These are phyloP conservation scores for Collybiopsis confluens DNA, from an alignment of 768 basidiomycete genomes.

Conservation along the genomic window DNA sequence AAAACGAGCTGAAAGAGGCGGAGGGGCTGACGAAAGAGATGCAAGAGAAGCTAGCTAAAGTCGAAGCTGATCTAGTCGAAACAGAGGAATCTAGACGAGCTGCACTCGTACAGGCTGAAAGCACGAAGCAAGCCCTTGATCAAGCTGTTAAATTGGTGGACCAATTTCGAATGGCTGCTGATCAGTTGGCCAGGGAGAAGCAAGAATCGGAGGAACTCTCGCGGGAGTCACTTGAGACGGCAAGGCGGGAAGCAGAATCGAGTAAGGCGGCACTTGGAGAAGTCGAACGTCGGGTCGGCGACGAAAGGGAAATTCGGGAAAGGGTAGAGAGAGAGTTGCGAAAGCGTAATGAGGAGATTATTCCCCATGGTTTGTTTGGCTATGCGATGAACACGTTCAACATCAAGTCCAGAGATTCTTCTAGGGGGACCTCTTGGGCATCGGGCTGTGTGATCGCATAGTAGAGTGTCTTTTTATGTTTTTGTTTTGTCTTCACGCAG, in stretches of 20 bases:
- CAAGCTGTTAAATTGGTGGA: neutral
- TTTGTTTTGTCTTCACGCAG: neutral
- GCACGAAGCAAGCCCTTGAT: neutral
- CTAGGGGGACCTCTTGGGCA: neutral
- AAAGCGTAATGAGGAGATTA: neutral
- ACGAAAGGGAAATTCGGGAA: slow-evolving; percentile 1
- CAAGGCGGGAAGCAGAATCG: neutral
- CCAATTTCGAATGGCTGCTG: neutral
- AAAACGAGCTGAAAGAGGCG: slow-evolving; percentile 1
- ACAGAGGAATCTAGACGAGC: neutral
- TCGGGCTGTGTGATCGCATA: slow-evolving; percentile 2
- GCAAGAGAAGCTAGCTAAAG: neutral
- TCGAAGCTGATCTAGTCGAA: neutral
- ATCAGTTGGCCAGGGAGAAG: slow-evolving; percentile 3
- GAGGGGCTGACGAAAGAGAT: neutral
- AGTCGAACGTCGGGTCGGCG: neutral
- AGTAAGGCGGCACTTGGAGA: slow-evolving; percentile 1
- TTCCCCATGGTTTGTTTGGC: slow-evolving; percentile 2
- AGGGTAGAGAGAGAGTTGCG: slow-evolving; percentile 3
- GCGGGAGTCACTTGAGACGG: neutral
- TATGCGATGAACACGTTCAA: slow-evolving; percentile 2
- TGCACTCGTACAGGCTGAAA: neutral
- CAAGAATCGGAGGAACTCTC: neutral
- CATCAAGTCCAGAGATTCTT: neutral
- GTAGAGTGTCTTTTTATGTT: neutral